Evolutionary conservation across 805 yeast genomes (phyloP).

Genomic region (Huiozyma naganishii): DNA sequence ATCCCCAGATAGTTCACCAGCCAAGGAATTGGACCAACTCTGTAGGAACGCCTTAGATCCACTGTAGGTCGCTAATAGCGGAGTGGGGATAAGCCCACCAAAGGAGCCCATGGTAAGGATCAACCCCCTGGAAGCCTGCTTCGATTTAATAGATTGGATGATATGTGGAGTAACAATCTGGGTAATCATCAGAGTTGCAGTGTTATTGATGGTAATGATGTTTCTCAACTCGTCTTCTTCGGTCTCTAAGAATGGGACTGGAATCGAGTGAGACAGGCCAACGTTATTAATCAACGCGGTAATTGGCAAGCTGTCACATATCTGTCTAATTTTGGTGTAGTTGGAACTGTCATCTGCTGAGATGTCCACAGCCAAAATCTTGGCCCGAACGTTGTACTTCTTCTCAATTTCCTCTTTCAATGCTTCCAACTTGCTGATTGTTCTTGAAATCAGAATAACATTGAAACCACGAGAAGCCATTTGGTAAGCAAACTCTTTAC

Average conservation of each 20-base stretch:
- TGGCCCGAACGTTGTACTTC: slow-evolving; percentile 52
- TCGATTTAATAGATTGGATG: slow-evolving; percentile 36
- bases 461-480: slow-evolving; percentile 81
- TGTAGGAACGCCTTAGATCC: slow-evolving; percentile 95
- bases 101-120: slow-evolving; percentile 94
- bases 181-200: slow-evolving; percentile 76
- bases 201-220: slow-evolving; percentile 77
- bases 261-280: slow-evolving; percentile 89
- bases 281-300: slow-evolving; percentile 83
- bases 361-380: slow-evolving; percentile 68
- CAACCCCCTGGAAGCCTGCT: slow-evolving; percentile 45
- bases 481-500: slow-evolving; percentile 82
- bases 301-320: slow-evolving; percentile 44
- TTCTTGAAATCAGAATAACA: slow-evolving; percentile 74
- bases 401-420: slow-evolving; percentile 52
- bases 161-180: slow-evolving; percentile 70
- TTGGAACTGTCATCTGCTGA: slow-evolving; percentile 48
- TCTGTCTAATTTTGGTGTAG: slow-evolving; percentile 40
- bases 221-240: slow-evolving; percentile 59
- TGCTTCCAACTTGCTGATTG: slow-evolving; percentile 59
- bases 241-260: slow-evolving; percentile 86
- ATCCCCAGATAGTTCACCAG: slow-evolving; percentile 63
- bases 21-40: slow-evolving; percentile 81
- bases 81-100: slow-evolving; percentile 89
- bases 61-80: slow-evolving; percentile 83